Evolutionary conservation across 163 green algal species (phyloP), one percentile per base, ranked within the genome.

Genomic region (Volvox carteri): DNA sequence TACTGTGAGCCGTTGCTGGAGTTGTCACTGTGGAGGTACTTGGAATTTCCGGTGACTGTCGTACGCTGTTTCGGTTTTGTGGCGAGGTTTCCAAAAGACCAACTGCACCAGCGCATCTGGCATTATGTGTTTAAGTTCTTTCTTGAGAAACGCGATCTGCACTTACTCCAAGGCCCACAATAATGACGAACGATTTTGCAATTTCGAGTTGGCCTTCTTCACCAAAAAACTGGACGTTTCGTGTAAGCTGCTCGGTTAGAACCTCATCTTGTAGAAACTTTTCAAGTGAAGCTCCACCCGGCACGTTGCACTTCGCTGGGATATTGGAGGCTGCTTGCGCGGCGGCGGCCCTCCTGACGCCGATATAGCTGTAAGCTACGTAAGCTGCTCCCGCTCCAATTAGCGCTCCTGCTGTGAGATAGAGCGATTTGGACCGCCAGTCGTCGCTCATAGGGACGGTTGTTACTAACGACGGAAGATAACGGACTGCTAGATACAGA

Each of bases 161-260:
- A 58, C 92, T 95, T 77, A 98, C 96, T 90, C 98, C 98, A 2
- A 99, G 90, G 0, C 98, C 98, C 1, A 99, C 94, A 11, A 99
- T 97, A 0, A 99, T 94, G 4, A 99, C 98, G 90, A 99, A 99
- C 0, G 96, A 79, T 0, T 89, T 74, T 2, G 94, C 86, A 9
- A 99, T 93, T 0, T n/a, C 33, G 21, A 88, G 62, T 90, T 99
- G 97, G 1, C 86, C 93, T 0, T 95, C 90, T n/a, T 92, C 46
- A 0, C 97, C 97, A 81, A 99, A 99, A 90, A 99, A 99, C 86
- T 99, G 97, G 19, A 97, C 81, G 80, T 99, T 99, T 4, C 97
- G 89, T 0, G 97, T 98, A 54, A 99, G 91, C 75, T 98, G 96
- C 91, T 99, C 97, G 23, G 58, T 52, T n/a, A 96, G 62, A 7